phyloP scores from a whole-genome alignment of 805 yeast genomes.

The Starmerella floricola region DNA sequence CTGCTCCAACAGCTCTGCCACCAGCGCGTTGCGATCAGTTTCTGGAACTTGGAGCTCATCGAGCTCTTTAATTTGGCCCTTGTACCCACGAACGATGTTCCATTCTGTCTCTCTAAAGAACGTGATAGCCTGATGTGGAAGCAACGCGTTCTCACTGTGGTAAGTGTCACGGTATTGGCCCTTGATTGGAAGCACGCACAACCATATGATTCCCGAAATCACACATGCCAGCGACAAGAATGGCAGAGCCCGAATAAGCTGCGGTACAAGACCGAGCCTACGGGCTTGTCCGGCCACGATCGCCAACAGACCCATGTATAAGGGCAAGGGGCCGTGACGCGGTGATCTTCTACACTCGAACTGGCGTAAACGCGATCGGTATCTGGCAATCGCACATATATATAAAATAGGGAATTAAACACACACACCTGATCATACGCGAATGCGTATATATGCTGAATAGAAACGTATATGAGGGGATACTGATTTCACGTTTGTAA shows the following conservation, averaged over 20 bases:
- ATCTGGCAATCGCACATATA: too few relatives aligned
- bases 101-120: slow-evolving; percentile 90
- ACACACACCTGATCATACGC: too few relatives aligned
- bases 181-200: slow-evolving; percentile 54
- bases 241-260: slow-evolving; percentile 23
- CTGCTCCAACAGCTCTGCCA: slow-evolving; percentile 49
- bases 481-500: too few relatives aligned
- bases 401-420: too few relatives aligned
- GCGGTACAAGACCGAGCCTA: slow-evolving; percentile 24
- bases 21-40: slow-evolving; percentile 28
- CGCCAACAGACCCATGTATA: slow-evolving; percentile 30
- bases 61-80: slow-evolving; percentile 43
- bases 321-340: background rate
- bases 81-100: slow-evolving; percentile 78
- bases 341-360: too few relatives aligned
- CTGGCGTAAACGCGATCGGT: too few relatives aligned
- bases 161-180: slow-evolving; percentile 78
- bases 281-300: slow-evolving; percentile 24
- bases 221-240: slow-evolving; percentile 24
- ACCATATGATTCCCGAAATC: slow-evolving; percentile 40
- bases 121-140: slow-evolving; percentile 92
- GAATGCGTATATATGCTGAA: too few relatives aligned
- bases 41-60: slow-evolving; percentile 17
- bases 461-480: too few relatives aligned
- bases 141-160: slow-evolving; percentile 86